These are phyloP conservation scores for Zychaea mexicana DNA, from an alignment of 371 early-diverging fungal genomes.

Conservation along the genomic window DNA sequence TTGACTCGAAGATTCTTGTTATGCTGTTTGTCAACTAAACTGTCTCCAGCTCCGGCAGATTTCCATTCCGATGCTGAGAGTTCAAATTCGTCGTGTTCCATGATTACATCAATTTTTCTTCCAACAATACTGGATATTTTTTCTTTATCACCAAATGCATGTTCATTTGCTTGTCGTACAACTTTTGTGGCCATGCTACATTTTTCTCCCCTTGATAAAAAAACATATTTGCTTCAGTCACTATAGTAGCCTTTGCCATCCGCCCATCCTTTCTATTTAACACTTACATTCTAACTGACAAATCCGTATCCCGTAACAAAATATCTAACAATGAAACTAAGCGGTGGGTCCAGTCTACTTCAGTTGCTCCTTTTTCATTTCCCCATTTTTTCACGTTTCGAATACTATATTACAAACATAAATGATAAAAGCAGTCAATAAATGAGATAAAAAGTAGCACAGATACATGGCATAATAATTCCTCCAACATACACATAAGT, in stretches of 20 bases:
- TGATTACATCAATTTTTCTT: no score
- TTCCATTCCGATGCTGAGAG: no score
- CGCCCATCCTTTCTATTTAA: neutral
- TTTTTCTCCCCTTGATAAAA: constrained; percentile 5
- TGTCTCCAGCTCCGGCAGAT: no score
- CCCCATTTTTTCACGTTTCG: constrained; percentile 1
- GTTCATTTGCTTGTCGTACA: neutral
- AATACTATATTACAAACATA: neutral
- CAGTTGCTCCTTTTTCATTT: constrained; percentile 3
- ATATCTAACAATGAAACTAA: neutral
- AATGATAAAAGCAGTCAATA: neutral
- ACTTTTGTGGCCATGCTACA: neutral
- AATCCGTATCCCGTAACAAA: neutral
- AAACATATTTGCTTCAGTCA: neutral
- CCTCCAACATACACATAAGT: neutral
- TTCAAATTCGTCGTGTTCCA: no score
- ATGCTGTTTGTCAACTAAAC: neutral
- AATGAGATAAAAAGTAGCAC: neutral
- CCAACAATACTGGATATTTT: no score
- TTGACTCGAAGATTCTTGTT: neutral
- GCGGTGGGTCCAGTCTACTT: constrained; percentile 3
- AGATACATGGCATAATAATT: neutral
- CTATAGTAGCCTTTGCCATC: neutral
- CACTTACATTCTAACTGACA: constrained; percentile 2
- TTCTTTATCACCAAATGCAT: no score